phyloP scores from a whole-genome alignment of 2,329 filamentous ascomycete species.

The Colletotrichum incanum region DNA sequence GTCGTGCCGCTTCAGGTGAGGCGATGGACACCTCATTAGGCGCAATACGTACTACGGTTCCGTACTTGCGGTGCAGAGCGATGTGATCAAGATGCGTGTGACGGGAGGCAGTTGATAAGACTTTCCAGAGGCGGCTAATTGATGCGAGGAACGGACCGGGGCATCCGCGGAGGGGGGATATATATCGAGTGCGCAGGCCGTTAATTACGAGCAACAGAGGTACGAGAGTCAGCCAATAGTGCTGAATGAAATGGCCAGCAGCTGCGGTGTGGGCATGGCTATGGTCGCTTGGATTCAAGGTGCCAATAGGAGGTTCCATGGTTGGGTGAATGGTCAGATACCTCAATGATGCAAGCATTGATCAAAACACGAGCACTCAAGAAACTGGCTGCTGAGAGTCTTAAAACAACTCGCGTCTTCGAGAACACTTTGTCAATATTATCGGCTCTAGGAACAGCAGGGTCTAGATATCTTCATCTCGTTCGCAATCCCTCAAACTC shows the following conservation, averaged over 20 bases:
- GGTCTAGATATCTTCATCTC: no score
- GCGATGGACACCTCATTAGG: conserved; percentile 52
- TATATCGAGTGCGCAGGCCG: conserved; percentile 63
- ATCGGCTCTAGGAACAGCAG: no score
- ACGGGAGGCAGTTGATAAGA: conserved; percentile 56
- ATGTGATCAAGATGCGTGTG: conserved; percentile 61
- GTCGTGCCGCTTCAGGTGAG: conserved; percentile 55
- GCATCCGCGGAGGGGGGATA: conserved; percentile 76
- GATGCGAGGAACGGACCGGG: conserved; percentile 81
- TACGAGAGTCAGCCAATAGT: conserved; percentile 60
- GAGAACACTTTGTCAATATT: no score
- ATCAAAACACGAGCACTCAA: no score
- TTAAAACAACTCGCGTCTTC: no score
- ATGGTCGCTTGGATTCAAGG: no score
- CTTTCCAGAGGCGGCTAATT: conserved; percentile 58
- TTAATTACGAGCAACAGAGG: conserved; percentile 54
- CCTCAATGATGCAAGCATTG: no score
- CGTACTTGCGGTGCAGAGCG: conserved; percentile 55
- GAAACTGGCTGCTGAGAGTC: no score
- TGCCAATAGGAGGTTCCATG: no score
- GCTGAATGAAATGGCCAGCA: not conserved
- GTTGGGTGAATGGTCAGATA: no score
- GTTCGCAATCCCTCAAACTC: not conserved
- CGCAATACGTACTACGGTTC: conserved; percentile 52
- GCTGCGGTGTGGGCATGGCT: no score